Base-by-base conservation (phyloP, 2,329 filamentous ascomycete species). In the Apiospora hydei region DNA sequence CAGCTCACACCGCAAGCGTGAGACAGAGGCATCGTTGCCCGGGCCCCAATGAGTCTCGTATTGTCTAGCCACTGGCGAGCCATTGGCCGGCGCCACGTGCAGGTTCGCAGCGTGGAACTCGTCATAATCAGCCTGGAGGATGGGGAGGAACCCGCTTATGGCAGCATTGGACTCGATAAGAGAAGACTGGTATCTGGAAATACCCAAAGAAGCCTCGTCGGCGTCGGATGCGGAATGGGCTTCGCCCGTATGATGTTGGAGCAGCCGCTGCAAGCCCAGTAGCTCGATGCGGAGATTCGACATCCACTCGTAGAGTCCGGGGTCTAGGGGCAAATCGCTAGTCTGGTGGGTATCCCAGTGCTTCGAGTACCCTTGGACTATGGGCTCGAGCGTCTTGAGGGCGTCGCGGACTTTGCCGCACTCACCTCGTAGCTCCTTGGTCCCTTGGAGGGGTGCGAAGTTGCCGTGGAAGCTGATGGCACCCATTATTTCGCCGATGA, bases 271-370 rank as follows among this genome's bases (percentile, higher is more conserved):
- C 7, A 78, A 21, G 4, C 66, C 72, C 10, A 74, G 69, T 49
- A 79, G 67, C 30, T 75, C 72, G 34, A 67, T 34, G n/a, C 72
- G 67, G 11, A 80, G 74, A 7, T 67, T 73, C 3, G 46, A 68
- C 67, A 78, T 69, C 76, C 77, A 78, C 30, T 74, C 44, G 21
- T 69, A 71, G 6, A 80, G 67, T 38, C 75, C 76, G 1, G 77
- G 73, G 49, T 77, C 77, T 34, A 77, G 53, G 11, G 76, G 77
- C 26, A 78, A 46, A n/a, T 38, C 53, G 16, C 49, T 67, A 11
- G 49, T 49, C 26, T 67, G 47, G 8, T 72, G 26, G 16, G 57
- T 49, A 2, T 71, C 73, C 64, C 73, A 74, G 61, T 76, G 71
- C 43, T 72, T 72, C n/a, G 74, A 66, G 38, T 78, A 79, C n/a